Percentiles rank a stretch among this genome's conserved stretches.
These are phyloP conservation scores for Trichoderma koningiopsis DNA, from an alignment of 2,329 filamentous ascomycete genomes.

Conservation along the genomic window DNA sequence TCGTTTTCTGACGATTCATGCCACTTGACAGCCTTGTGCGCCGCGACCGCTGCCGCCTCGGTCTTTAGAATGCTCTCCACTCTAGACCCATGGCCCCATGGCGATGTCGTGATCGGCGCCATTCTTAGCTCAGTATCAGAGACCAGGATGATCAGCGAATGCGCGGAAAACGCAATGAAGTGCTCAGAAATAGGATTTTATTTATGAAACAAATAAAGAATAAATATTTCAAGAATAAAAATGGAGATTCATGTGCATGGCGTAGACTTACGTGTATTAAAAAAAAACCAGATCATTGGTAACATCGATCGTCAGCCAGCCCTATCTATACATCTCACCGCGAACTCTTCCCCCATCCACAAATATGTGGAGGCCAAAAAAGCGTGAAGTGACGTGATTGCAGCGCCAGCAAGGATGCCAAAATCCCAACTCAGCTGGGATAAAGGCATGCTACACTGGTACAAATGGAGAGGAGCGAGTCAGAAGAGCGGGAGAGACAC, in stretches of 20 bases:
- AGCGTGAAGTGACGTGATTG: slow-evolving; percentile 26
- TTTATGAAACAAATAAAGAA: background rate
- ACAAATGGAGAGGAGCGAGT: slow-evolving; percentile 1
- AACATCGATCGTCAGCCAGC: background rate
- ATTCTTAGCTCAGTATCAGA: slow-evolving; percentile 23
- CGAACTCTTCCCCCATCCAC: background rate
- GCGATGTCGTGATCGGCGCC: slow-evolving; percentile 28
- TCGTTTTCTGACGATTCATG: background rate
- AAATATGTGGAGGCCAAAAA: slow-evolving; percentile 20
- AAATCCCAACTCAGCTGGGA: background rate
- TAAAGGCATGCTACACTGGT: background rate
- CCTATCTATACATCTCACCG: background rate
- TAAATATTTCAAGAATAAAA: no score
- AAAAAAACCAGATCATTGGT: background rate
- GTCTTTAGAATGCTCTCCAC: slow-evolving; percentile 7
- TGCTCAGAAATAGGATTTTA: background rate
- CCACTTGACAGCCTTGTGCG: background rate
- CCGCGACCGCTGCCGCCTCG: background rate
- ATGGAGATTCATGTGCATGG: background rate
- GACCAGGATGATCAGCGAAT: background rate
- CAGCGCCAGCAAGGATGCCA: slow-evolving; percentile 6
- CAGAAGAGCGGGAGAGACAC: background rate
- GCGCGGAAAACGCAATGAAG: background rate
- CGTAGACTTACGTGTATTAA: background rate
- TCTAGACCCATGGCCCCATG: background rate